A percentile compares a stretch with the other conserved stretches of the same genome.
Evolutionary conservation across 2,329 filamentous ascomycete genomes (phyloP).

Genomic region (Colletotrichum truncatum): DNA sequence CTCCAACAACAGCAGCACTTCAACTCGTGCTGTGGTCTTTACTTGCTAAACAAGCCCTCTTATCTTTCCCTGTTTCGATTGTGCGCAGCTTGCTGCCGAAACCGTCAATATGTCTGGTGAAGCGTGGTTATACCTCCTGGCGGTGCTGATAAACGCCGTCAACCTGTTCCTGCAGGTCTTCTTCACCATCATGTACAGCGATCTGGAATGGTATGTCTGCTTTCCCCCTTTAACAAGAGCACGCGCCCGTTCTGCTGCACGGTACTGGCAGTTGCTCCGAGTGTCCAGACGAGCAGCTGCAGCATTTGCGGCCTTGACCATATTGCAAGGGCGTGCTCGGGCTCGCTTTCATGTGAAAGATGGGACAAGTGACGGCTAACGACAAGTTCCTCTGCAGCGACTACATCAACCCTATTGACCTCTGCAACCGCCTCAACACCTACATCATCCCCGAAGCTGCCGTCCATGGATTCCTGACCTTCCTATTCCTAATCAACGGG

Average conservation of each 20-base stretch:
- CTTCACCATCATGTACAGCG: conserved; percentile 99
- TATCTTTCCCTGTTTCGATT: conserved; percentile 9
- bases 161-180: conserved; percentile 99
- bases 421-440: conserved; percentile 99
- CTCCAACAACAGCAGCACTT: conserved; percentile 19
- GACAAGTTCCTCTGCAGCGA: conserved; percentile 69
- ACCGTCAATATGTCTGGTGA: conserved; percentile 84
- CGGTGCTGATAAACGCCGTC: conserved; percentile 99
- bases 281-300: conserved; percentile 4
- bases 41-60: neutral
- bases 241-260: neutral
- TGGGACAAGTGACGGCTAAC: conserved; percentile 38
- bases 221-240: neutral
- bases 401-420: conserved; percentile 99
- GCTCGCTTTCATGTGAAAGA: neutral
- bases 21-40: neutral
- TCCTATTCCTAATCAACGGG: conserved; percentile 97
- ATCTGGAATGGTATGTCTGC: conserved; percentile 92
- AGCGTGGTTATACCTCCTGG: conserved; percentile 97
- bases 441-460: conserved; percentile 99
- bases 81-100: conserved; percentile 19
- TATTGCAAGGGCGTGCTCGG: neutral
- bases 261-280: neutral
- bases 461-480: conserved; percentile 94
- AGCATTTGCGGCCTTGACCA: neutral